These are phyloP conservation scores for Colletotrichum sojae DNA, from an alignment of 2,329 filamentous ascomycete species.

Conservation along the genomic window DNA sequence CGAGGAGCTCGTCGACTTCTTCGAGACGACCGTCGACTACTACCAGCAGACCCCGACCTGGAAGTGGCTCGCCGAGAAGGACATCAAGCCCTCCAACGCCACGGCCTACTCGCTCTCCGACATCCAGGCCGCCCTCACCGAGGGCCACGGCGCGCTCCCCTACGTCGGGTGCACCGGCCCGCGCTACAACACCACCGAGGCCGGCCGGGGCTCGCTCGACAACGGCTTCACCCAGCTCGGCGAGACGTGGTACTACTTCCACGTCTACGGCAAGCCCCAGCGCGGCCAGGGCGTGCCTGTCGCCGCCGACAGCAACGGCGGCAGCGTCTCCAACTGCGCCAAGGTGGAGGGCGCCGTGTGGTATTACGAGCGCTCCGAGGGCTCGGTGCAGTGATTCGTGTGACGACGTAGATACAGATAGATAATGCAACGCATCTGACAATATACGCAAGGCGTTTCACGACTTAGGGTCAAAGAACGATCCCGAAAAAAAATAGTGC, in stretches of 20 bases:
- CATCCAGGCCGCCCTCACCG: slow-evolving; percentile 65
- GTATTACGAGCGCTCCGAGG: slow-evolving; percentile 66
- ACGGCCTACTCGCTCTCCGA: slow-evolving; percentile 68
- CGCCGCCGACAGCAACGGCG: slow-evolving; percentile 61
- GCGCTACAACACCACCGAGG: slow-evolving; percentile 71
- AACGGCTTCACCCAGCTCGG: slow-evolving; percentile 69
- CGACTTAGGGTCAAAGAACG: neutral
- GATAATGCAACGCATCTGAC: neutral
- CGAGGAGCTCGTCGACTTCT: slow-evolving; percentile 74
- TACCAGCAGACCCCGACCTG: slow-evolving; percentile 72
- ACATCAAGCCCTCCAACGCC: slow-evolving; percentile 70
- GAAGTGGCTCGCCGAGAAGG: slow-evolving; percentile 68
- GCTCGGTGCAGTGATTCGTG: slow-evolving; percentile 32
- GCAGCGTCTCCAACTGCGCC: slow-evolving; percentile 68
- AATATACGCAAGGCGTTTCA: slow-evolving; percentile 5
- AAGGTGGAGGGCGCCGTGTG: slow-evolving; percentile 65
- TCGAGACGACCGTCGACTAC: slow-evolving; percentile 71
- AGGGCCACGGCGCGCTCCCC: slow-evolving; percentile 67
- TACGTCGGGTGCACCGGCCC: slow-evolving; percentile 75
- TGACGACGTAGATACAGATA: neutral
- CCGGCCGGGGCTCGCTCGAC: slow-evolving; percentile 68
- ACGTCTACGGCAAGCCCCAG: slow-evolving; percentile 72
- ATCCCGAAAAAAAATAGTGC: neutral
- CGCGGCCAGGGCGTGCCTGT: slow-evolving; percentile 60
- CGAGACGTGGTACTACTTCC: slow-evolving; percentile 78